These are phyloP conservation scores for Phialophora tarda DNA, from an alignment of 2,329 filamentous ascomycete genomes.

Conservation along the genomic window DNA sequence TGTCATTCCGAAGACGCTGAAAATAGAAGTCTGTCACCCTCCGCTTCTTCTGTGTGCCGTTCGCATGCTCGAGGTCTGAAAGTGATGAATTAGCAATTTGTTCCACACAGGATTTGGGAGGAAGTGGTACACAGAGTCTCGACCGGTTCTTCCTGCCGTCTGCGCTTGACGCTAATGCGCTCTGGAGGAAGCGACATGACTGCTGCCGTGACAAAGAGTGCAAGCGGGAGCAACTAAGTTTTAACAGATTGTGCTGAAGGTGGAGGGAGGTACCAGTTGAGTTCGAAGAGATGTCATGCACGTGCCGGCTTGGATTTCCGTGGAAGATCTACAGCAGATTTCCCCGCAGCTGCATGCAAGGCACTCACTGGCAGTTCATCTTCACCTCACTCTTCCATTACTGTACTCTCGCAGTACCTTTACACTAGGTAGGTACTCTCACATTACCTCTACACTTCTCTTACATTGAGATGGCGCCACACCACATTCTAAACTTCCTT, in stretches of 20 bases:
- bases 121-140: constrained; percentile 55
- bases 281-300: not conserved
- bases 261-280: not conserved
- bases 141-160: constrained; percentile 62
- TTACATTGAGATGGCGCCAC: not conserved
- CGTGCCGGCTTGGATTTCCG: not conserved
- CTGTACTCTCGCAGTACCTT: not conserved
- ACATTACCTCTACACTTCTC: not conserved
- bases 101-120: not conserved
- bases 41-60: constrained; percentile 51
- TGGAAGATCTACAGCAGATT: not conserved
- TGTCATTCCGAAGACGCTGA: constrained; percentile 47
- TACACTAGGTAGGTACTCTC: not conserved
- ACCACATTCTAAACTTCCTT: not conserved
- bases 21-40: constrained; percentile 57
- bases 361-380: not conserved
- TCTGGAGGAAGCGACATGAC: constrained; percentile 57
- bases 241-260: not conserved
- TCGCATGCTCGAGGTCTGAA: constrained; percentile 52
- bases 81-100: constrained; percentile 9
- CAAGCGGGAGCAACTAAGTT: not conserved
- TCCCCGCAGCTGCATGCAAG: not conserved
- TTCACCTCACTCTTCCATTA: not conserved
- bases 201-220: not conserved
- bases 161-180: constrained; percentile 61